Evolutionary conservation across 2,329 filamentous ascomycete genomes (phyloP).

Genomic region (Phaeosphaeria sp.): DNA sequence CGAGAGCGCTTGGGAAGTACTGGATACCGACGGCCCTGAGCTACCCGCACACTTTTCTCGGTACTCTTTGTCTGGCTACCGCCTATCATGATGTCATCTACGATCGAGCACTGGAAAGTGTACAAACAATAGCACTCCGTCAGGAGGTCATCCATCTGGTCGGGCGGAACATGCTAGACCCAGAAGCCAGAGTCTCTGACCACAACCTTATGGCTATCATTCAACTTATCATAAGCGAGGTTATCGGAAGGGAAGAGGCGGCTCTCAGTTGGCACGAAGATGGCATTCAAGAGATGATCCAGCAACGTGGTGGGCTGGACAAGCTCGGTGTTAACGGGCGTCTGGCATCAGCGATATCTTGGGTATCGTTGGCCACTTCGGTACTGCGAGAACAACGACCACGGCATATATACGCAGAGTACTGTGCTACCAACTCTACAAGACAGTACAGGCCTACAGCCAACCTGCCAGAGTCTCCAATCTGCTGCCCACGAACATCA

Average conservation of each 20-base stretch:
- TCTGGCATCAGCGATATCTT: slow-evolving; percentile 40
- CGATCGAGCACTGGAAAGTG: slow-evolving; percentile 30
- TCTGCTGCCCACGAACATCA: slow-evolving; percentile 37
- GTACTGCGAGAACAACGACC: slow-evolving; percentile 40
- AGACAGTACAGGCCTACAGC: slow-evolving; percentile 23
- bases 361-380: slow-evolving; percentile 41
- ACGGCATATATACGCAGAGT: slow-evolving; percentile 33
- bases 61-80: slow-evolving; percentile 45
- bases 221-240: slow-evolving; percentile 44
- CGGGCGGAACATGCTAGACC: slow-evolving; percentile 30
- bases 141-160: slow-evolving; percentile 46
- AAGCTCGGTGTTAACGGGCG: slow-evolving; percentile 39
- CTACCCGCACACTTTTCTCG: slow-evolving; percentile 44
- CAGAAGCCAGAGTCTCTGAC: slow-evolving; percentile 32
- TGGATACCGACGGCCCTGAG: slow-evolving; percentile 46
- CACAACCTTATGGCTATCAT: slow-evolving; percentile 45
- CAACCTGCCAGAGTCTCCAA: slow-evolving; percentile 44
- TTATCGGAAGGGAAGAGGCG: slow-evolving; percentile 35
- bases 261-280: slow-evolving; percentile 32
- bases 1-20: slow-evolving; percentile 35
- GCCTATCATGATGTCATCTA: slow-evolving; percentile 41
- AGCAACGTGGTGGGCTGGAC: slow-evolving; percentile 41
- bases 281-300: slow-evolving; percentile 41
- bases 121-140: slow-evolving; percentile 38
- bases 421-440: slow-evolving; percentile 19